These are phyloP conservation scores for Phaffia tasmanica DNA, from an alignment of 768 basidiomycete genomes.

Conservation along the genomic window DNA sequence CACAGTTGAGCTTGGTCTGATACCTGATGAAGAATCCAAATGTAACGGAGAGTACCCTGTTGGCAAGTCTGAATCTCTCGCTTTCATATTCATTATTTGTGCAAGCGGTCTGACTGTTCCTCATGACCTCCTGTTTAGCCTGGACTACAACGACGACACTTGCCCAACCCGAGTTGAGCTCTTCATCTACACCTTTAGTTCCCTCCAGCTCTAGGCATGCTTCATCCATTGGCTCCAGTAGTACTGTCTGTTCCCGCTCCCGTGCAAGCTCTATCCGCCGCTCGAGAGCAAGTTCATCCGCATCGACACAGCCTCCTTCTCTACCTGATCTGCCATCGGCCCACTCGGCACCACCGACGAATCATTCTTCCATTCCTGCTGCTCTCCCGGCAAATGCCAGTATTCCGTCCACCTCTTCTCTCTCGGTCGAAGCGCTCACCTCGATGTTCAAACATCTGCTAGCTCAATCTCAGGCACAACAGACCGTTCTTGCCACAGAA, in stretches of 20 bases:
- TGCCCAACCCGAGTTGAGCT: constrained; percentile 5
- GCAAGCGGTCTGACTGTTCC: neutral
- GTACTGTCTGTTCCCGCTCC: constrained; percentile 30
- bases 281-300: constrained; percentile 27
- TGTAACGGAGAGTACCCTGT: neutral
- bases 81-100: neutral
- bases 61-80: neutral
- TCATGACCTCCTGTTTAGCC: neutral
- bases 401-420: neutral
- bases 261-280: constrained; percentile 35
- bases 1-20: constrained; percentile 23
- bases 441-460: constrained; percentile 11
- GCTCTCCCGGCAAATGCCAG: neutral
- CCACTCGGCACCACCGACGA: neutral
- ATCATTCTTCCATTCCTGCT: constrained; percentile 2
- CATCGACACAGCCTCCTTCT: constrained; percentile 2
- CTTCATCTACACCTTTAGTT: neutral
- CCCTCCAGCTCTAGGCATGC: neutral
- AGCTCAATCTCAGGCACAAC: constrained; percentile 11
- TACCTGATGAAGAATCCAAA: constrained; percentile 18
- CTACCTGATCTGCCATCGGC: too few species aligned
- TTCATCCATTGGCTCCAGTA: constrained; percentile 27
- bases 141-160: constrained; percentile 9
- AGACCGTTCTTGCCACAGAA: constrained; percentile 33
- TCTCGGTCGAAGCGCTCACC: constrained; percentile 4